Conservation (phyloP, 331 rosid genomes). For the Quercus tomentella region DNA sequence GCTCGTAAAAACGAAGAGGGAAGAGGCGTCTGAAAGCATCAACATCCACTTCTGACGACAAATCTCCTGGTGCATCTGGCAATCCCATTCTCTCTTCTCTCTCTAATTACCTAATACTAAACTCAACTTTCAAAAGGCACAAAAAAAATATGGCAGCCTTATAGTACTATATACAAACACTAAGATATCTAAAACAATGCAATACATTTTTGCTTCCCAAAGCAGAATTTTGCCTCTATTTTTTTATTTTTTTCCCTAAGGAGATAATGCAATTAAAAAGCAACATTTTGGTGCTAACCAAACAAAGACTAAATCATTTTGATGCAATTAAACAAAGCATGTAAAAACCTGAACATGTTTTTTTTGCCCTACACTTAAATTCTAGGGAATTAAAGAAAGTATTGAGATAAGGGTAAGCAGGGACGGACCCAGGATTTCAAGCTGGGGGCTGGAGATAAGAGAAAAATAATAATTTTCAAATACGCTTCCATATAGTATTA, state of each 20-base stretch:
- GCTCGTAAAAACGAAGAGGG: slow-evolving; percentile 77
- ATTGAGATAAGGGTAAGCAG: neutral
- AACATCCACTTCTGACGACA: slow-evolving; percentile 73
- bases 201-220: neutral
- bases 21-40: slow-evolving; percentile 85
- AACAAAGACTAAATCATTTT: neutral
- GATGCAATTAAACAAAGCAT: too few species aligned
- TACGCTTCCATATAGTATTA: too few species aligned
- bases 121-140: neutral
- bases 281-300: neutral
- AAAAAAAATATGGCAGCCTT: neutral
- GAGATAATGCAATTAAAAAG: neutral
- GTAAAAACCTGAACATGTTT: neutral
- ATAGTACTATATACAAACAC: neutral
- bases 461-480: too few species aligned
- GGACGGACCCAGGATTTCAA: too few species aligned
- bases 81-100: slow-evolving; percentile 39
- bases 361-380: neutral
- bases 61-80: slow-evolving; percentile 57
- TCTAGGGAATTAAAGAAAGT: neutral
- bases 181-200: neutral
- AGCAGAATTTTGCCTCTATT: neutral
- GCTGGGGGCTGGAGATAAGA: too few species aligned
- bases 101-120: neutral
- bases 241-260: too few species aligned